These are phyloP conservation scores for Umbelopsis ramanniana DNA, from an alignment of 192 early-diverging fungal genomes.

Conservation along the genomic window DNA sequence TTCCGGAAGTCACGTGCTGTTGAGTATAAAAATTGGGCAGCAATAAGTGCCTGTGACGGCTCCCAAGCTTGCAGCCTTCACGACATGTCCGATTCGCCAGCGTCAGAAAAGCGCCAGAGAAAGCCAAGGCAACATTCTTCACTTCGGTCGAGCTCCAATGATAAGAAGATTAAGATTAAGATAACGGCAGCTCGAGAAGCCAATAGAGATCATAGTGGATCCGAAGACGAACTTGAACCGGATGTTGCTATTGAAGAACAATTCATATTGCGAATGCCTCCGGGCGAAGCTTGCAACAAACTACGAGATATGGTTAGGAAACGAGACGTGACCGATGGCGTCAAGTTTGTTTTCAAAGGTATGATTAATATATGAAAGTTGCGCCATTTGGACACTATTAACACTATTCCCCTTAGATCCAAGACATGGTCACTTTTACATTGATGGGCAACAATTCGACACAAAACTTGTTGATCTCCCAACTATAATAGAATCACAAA, in stretches of 20 bases:
- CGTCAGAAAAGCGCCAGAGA: conserved; percentile 9
- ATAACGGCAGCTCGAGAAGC: conserved; percentile 28
- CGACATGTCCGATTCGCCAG: background rate
- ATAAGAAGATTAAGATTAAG: conserved; percentile 40
- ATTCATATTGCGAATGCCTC: conserved; percentile 72
- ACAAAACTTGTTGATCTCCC: conserved; percentile 84
- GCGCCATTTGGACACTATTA: background rate
- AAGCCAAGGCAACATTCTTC: background rate
- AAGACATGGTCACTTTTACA: conserved; percentile 61
- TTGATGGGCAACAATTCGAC: conserved; percentile 56
- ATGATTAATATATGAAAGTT: background rate
- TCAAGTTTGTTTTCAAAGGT: conserved; percentile 46
- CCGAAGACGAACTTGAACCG: conserved; percentile 64
- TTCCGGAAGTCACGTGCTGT: background rate
- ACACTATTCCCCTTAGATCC: conserved; percentile 40
- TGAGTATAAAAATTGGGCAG: background rate
- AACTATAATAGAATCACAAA: conserved; percentile 85
- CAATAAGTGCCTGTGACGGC: background rate
- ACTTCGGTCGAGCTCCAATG: background rate
- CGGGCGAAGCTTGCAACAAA: conserved; percentile 51
- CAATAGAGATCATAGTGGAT: conserved; percentile 21
- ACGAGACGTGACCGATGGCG: conserved; percentile 46
- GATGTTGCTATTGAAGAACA: conserved; percentile 84
- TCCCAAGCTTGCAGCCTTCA: background rate
- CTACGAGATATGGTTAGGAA: conserved; percentile 58